A percentile compares a stretch with the other conserved stretches of the same genome.
Evolutionary conservation across 2,329 filamentous ascomycete genomes (phyloP).

Genomic region (Colletotrichum nymphaeae): DNA sequence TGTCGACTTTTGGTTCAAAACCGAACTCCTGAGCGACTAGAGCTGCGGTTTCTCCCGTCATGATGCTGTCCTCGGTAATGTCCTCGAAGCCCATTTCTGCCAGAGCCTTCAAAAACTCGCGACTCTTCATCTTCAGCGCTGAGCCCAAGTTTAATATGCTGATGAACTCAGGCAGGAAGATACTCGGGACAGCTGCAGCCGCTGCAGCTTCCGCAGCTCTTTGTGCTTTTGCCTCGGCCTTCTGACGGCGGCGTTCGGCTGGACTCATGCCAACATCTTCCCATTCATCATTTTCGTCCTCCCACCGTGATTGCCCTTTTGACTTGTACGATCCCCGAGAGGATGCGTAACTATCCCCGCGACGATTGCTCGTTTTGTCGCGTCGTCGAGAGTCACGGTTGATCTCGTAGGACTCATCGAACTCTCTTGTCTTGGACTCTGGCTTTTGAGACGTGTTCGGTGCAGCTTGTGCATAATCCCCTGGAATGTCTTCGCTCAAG

Average conservation of each 20-base stretch:
- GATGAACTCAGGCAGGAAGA: slow-evolving; percentile 91
- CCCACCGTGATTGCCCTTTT: slow-evolving; percentile 7
- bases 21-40: slow-evolving; percentile 94
- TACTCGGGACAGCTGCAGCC: slow-evolving; percentile 49
- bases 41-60: slow-evolving; percentile 90
- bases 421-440: slow-evolving; percentile 3
- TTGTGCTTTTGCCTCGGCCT: slow-evolving; percentile 54
- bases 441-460: neutral
- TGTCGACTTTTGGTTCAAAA: slow-evolving; percentile 84
- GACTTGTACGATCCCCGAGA: slow-evolving; percentile 22
- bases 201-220: slow-evolving; percentile 58
- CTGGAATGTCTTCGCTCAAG: neutral
- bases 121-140: slow-evolving; percentile 76
- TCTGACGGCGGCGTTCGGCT: slow-evolving; percentile 53
- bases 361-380: slow-evolving; percentile 14
- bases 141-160: slow-evolving; percentile 85
- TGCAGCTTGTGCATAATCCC: neutral
- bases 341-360: slow-evolving; percentile 12
- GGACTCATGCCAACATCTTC: slow-evolving; percentile 52
- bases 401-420: slow-evolving; percentile 34
- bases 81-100: slow-evolving; percentile 91
- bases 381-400: slow-evolving; percentile 30
- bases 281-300: slow-evolving; percentile 48
- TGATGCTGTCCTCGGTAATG: slow-evolving; percentile 82
- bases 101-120: slow-evolving; percentile 80